A percentile compares a stretch with the other conserved stretches of the same genome.
phyloP scores from a whole-genome alignment of 2,329 filamentous ascomycete species.

The Coniochaeta hoffmannii region DNA sequence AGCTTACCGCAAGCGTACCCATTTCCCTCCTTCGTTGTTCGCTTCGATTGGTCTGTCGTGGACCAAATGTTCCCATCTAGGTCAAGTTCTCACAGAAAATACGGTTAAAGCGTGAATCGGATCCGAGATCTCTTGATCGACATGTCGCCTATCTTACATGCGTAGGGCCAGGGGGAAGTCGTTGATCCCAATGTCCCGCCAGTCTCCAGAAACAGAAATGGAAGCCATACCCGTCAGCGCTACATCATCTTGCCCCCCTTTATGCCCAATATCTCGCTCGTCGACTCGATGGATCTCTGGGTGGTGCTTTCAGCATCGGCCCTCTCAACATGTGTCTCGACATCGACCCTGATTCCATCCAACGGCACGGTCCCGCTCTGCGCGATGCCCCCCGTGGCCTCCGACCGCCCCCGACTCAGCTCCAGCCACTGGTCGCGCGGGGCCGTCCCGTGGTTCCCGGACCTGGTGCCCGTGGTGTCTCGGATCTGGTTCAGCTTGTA shows the following conservation, averaged over 20 bases:
- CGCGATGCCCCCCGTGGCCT: not conserved
- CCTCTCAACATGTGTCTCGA: not conserved
- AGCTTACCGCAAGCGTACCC: too few species aligned
- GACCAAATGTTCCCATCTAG: too few species aligned
- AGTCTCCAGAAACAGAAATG: not conserved
- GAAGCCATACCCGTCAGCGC: not conserved
- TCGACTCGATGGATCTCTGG: not conserved
- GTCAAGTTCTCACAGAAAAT: too few species aligned
- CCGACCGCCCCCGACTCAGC: not conserved
- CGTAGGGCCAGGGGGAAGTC: too few species aligned
- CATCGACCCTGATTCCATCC: not conserved
- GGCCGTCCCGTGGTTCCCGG: not conserved
- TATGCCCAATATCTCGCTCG: not conserved
- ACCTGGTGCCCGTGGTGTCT: not conserved
- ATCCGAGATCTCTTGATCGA: not conserved
- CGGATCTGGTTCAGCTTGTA: constrained; percentile 7
- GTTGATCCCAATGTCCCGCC: too few species aligned
- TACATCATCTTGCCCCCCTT: constrained; percentile 1
- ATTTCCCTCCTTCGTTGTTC: too few species aligned
- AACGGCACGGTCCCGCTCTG: not conserved
- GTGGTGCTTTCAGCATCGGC: not conserved
- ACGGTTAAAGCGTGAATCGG: too few species aligned
- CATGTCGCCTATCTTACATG: not conserved
- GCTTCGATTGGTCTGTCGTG: too few species aligned
- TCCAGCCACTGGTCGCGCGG: not conserved